Base-by-base conservation (phyloP, 2,329 filamentous ascomycete genomes). In the Hymenoscyphus linearis region DNA sequence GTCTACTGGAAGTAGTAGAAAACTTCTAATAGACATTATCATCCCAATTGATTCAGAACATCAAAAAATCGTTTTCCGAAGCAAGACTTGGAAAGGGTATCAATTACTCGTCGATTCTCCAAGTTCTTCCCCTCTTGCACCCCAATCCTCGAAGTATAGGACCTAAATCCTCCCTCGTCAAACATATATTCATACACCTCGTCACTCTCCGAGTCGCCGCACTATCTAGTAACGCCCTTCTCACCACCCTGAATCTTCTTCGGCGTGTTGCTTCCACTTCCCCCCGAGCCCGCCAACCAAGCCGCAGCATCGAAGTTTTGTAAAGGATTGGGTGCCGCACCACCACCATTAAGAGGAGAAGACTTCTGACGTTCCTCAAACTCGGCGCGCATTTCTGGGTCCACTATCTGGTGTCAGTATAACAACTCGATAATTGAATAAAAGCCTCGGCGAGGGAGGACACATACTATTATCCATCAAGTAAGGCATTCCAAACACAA, bases 401-500 rank as follows among this genome's bases (percentile, higher is more conserved):
- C 95, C 93, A 99, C 93, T 97, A 61, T 12, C 37, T 31, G 18
- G 18, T 16, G 57, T 66, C 57, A 66, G 55, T 53, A 61, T 34
- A 31, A 5, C 52, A n/a, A 36, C 37, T 22, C 37, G 6, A 1
- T 3, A 52, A 18, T 18, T 36, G 27, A 34, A 25, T 36, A 26
- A 53, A 62, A 14, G 47, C 34, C 40, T 44, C 9, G 10, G 53
- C 58, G 31, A 25, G 44, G 35, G 58, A 34, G 22, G 47, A 40
- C 6, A 83, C 91, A 65, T 85, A 97, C 93, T 96, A 74, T 95
- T 97, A 57, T 98, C 93, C 79, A 98, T 86, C 60, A 99, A 76
- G 76, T 97, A 95, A 14, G 95, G 95, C 89, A 98, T 91, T 67
- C 93, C 93, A 70, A 98, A 82, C 65, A 96, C 92, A 67, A 97